Evolutionary conservation across 148 eudicot species (phyloP), one percentile per base, ranked within the genome.

Genomic region (Rheum nobile): DNA sequence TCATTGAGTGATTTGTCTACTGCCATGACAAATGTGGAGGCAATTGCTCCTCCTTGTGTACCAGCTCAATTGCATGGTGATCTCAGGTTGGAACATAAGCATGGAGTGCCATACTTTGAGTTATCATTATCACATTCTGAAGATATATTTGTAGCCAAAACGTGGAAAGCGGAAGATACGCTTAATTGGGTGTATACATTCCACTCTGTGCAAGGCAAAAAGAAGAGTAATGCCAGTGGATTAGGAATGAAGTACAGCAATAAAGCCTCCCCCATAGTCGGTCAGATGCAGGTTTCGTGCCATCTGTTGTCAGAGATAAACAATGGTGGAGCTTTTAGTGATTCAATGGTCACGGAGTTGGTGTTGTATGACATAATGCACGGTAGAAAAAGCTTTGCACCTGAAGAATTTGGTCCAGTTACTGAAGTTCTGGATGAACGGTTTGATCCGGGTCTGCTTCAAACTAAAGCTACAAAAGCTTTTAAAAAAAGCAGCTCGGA

Each of bases 201-300:
- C 76, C 97, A 92, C 72, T 85, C 86, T 16, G 78, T 82, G 76
- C 86, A 90, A 29, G 83, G 84, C 42, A 85, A 71, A 74, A 88
- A 91, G 82, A 91, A 79, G 80, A 87, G 95, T 76, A 89, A 77
- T 74, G 88, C 89, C 34, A 82, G 80, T 74, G 68, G 86, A 84
- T 96, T 88, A 69, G 63, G 98, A 87, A 50, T 78, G 68, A 88
- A 82, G 80, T 87, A 83, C 73, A 78, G 79, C 78, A 88, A 83
- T 67, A 89, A 82, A 79, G 88, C 77, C 72, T 86, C 90, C 28
- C 78, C 91, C 37, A 75, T 87, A 83, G 82, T 91, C 61, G 97
- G 91, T 43, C 98, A 94, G 78, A 91, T 94, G 97, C 89, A 82
- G 75, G 97, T 91, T 63, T 86, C 95, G 16, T 89, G 97, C 79